A percentile compares a stretch with the other conserved stretches of the same genome.
These are phyloP conservation scores for Scheffersomyces titani DNA, from an alignment of 1,139 yeast species.

Conservation along the genomic window DNA sequence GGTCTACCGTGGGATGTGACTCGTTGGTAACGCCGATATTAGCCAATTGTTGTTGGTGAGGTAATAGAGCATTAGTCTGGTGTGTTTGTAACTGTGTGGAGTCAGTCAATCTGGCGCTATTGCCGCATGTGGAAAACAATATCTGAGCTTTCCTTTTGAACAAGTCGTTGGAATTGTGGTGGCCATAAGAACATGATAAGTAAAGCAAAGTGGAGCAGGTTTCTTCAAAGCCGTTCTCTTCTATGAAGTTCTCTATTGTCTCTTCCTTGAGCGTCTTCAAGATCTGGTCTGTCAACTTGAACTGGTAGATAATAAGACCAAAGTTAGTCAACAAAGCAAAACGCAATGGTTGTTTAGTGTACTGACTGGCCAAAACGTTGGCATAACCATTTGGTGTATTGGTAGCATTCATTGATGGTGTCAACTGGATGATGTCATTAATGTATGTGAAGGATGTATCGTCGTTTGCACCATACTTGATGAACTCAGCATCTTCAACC, in stretches of 20 bases:
- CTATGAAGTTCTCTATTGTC: constrained; percentile 47
- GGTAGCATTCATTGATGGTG: constrained; percentile 72
- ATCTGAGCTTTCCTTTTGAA: constrained; percentile 51
- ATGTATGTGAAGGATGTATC: constrained; percentile 40
- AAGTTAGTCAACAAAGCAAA: constrained; percentile 81
- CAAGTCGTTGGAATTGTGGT: constrained; percentile 50
- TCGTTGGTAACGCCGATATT: constrained; percentile 10
- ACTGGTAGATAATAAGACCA: constrained; percentile 75
- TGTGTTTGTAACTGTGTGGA: constrained; percentile 8
- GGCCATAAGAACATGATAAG: constrained; percentile 73
- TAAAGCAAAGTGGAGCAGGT: constrained; percentile 86
- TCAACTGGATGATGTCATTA: constrained; percentile 70
- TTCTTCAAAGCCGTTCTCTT: constrained; percentile 60
- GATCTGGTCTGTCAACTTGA: constrained; percentile 77
- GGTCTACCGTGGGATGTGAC: constrained; percentile 52
- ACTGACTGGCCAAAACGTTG: constrained; percentile 84
- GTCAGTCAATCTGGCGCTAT: constrained; percentile 49
- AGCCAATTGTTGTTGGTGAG: constrained; percentile 11
- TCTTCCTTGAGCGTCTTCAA: constrained; percentile 70
- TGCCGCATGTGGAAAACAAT: constrained; percentile 56
- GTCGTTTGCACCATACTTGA: constrained; percentile 52
- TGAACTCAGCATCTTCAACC: constrained; percentile 80
- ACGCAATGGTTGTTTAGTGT: constrained; percentile 59
- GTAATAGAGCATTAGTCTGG: constrained; percentile 3
- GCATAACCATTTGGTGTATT: constrained; percentile 75